Evolutionary conservation across 768 basidiomycete genomes (phyloP).

Genomic region (Boletus subparvulus): DNA sequence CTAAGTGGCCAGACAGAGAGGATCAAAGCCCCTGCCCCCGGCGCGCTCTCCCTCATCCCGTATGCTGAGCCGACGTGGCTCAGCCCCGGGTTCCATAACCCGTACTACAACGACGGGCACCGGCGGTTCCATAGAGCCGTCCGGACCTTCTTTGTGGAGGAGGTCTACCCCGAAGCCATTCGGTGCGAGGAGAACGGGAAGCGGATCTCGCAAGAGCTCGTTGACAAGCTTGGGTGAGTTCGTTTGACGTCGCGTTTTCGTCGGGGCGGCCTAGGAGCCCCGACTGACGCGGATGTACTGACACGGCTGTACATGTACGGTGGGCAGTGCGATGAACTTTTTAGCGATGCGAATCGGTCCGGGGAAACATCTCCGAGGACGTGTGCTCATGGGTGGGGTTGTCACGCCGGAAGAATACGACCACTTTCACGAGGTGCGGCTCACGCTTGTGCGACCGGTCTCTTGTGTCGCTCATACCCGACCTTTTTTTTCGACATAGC

Average conservation of each 20-base stretch:
- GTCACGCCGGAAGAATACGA: conserved; percentile 87
- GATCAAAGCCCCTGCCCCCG: conserved; percentile 55
- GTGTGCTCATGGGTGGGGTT: conserved; percentile 73
- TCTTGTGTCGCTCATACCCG: not conserved
- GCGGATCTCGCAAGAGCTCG: conserved; percentile 77
- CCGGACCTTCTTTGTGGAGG: conserved; percentile 73
- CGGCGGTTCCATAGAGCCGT: conserved; percentile 71
- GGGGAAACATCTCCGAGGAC: conserved; percentile 84
- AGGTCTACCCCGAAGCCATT: conserved; percentile 72
- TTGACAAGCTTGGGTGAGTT: conserved; percentile 79
- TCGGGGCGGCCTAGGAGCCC: too few relatives aligned
- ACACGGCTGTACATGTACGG: not conserved
- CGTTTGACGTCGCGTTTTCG: too few relatives aligned
- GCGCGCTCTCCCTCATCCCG: conserved; percentile 71
- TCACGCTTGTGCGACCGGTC: not conserved
- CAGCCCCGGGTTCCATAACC: conserved; percentile 59
- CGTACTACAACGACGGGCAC: conserved; percentile 79
- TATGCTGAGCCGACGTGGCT: conserved; percentile 90
- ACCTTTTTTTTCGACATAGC: conserved; percentile 36
- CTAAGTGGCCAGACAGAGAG: conserved; percentile 55
- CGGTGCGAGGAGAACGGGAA: conserved; percentile 86
- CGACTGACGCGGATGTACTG: not conserved
- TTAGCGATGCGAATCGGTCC: conserved; percentile 72
- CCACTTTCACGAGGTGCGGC: conserved; percentile 83
- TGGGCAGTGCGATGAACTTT: conserved; percentile 56